A percentile compares a stretch with the other conserved stretches of the same genome.
These are phyloP conservation scores for Paraconiothyrium brasiliense DNA, from an alignment of 2,329 filamentous ascomycete genomes.

Conservation along the genomic window DNA sequence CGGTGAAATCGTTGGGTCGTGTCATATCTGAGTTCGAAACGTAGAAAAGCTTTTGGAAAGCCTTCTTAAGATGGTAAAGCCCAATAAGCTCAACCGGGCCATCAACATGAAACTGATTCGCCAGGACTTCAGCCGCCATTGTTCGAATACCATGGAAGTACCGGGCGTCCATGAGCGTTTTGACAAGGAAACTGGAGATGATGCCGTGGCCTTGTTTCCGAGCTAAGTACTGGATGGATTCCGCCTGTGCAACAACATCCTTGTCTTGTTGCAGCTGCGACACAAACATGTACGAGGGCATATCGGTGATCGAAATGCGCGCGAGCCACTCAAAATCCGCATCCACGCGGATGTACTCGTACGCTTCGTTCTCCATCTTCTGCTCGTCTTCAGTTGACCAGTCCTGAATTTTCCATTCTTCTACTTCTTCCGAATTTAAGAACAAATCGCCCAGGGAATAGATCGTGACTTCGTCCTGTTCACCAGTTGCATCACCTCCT, in stretches of 20 bases:
- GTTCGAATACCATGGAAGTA: conserved; percentile 94
- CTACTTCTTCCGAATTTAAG: conserved; percentile 80
- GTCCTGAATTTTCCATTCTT: conserved; percentile 84
- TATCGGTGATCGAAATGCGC: conserved; percentile 75
- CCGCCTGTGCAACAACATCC: conserved; percentile 86
- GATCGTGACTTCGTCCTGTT: conserved; percentile 82
- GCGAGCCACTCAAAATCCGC: conserved; percentile 99
- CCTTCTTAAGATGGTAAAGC: conserved; percentile 81
- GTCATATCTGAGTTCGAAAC: conserved; percentile 80
- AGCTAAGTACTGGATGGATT: conserved; percentile 78
- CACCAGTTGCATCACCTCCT: conserved; percentile 69
- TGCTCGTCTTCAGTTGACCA: conserved; percentile 91
- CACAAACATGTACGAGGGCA: conserved; percentile 97
- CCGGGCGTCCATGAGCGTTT: conserved; percentile 88
- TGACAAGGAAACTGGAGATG: conserved; percentile 85
- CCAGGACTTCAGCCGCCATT: conserved; percentile 81
- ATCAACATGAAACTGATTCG: conserved; percentile 67
- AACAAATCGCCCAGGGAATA: conserved; percentile 94
- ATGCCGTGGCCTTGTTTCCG: conserved; percentile 76
- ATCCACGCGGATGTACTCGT: conserved; percentile 98
- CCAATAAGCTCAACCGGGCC: conserved; percentile 74
- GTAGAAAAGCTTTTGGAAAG: conserved; percentile 90
- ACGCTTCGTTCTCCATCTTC: conserved; percentile 93
- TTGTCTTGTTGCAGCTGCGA: conserved; percentile 97
- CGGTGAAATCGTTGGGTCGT: conserved; percentile 87